These are phyloP conservation scores for Conticribra weissflogii DNA, from an alignment of 108 stramenopile genomes.

Conservation along the genomic window DNA sequence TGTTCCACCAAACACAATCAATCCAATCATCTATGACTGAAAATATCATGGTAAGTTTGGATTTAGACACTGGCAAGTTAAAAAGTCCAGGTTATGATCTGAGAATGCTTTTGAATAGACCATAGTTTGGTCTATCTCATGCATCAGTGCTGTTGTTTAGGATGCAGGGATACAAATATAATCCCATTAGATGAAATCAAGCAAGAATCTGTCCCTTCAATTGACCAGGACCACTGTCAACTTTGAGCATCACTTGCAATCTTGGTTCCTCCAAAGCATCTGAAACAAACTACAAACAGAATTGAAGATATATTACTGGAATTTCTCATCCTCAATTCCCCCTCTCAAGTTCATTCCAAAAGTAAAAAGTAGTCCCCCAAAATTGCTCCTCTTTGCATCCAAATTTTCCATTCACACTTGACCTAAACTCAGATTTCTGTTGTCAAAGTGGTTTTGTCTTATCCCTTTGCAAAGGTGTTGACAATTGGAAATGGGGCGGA, in stretches of 20 bases:
- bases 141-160: background rate
- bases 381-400: background rate
- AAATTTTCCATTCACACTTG: background rate
- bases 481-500: background rate
- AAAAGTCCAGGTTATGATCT: slow-evolving; percentile 12
- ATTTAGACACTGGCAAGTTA: slow-evolving; percentile 2
- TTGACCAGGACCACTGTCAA: slow-evolving; percentile 6
- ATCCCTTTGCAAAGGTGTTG: background rate
- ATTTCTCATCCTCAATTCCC: background rate
- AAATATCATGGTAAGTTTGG: background rate
- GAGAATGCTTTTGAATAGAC: slow-evolving; percentile 22
- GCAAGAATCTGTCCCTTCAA: background rate
- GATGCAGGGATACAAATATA: background rate
- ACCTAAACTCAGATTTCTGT: background rate
- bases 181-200: background rate
- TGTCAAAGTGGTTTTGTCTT: background rate
- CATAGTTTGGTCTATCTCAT: background rate
- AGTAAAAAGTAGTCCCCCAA: background rate
- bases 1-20: slow-evolving; percentile 27
- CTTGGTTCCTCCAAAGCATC: slow-evolving; percentile 1
- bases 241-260: slow-evolving; percentile 6
- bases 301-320: slow-evolving; percentile 1
- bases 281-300: slow-evolving; percentile 10
- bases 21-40: slow-evolving; percentile 10
- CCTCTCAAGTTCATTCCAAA: background rate